These are phyloP conservation scores for Panaeolus papilionaceus DNA, from an alignment of 768 basidiomycete genomes.

Conservation along the genomic window DNA sequence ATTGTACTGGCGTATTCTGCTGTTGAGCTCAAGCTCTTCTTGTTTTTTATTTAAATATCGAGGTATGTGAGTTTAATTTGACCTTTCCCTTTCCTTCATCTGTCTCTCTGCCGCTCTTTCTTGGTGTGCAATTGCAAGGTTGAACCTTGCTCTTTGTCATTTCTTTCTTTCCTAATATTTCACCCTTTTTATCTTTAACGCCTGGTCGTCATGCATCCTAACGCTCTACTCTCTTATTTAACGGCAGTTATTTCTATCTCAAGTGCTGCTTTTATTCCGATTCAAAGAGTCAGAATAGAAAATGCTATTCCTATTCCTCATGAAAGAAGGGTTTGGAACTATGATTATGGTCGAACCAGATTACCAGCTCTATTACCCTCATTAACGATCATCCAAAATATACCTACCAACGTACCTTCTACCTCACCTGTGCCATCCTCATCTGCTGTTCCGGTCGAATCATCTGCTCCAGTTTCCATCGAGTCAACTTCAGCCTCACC, in stretches of 20 bases:
- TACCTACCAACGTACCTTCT: not conserved
- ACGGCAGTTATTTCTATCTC: conserved; percentile 2
- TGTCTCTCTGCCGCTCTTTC: conserved; percentile 26
- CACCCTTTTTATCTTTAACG: not conserved
- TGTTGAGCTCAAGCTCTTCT: not conserved
- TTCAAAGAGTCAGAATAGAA: conserved; percentile 24
- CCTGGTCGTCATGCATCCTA: conserved; percentile 15
- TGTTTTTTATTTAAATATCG: conserved; percentile 16
- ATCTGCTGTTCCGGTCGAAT: conserved; percentile 21
- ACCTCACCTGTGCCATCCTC: conserved; percentile 15
- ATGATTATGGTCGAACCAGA: conserved; percentile 2
- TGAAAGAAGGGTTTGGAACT: conserved; percentile 6
- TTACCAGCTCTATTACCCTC: not conserved
- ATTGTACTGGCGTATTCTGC: conserved; percentile 9
- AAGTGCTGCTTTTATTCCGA: conserved; percentile 24
- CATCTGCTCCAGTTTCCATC: not conserved
- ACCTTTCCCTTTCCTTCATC: conserved; percentile 17
- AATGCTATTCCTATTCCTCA: not conserved
- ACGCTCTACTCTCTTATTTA: conserved; percentile 3
- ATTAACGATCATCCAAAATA: not conserved
- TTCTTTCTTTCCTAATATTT: not conserved
- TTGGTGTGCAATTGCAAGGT: conserved; percentile 25
- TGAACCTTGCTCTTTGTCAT: conserved; percentile 11
- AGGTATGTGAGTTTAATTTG: conserved; percentile 21
- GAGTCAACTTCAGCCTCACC: conserved; percentile 14